phyloP scores from a whole-genome alignment of 2,329 filamentous ascomycete species.

The Kalaharituber pfeilii region DNA sequence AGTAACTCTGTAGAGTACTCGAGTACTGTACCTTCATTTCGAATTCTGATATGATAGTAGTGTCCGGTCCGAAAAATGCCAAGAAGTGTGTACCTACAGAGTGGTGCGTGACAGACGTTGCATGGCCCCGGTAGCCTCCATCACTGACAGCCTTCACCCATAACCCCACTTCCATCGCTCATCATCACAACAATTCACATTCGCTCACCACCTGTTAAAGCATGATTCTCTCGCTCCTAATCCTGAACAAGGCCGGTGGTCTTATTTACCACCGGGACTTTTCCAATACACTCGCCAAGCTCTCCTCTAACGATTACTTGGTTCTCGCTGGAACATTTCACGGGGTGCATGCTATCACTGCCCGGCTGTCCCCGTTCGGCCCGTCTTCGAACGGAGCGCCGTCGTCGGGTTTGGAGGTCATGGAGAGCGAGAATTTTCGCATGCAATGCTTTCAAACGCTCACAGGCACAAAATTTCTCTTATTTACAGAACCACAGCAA shows the following conservation, averaged over 20 bases:
- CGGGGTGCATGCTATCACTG: conserved; percentile 54
- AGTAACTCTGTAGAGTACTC: too few species aligned
- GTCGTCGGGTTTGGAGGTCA: conserved; percentile 68
- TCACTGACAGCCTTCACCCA: too few species aligned
- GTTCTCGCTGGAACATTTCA: conserved; percentile 96
- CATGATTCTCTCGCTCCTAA: conserved; percentile 87
- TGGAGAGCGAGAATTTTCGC: conserved; percentile 87
- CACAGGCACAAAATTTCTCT: conserved; percentile 72
- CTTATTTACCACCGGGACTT: conserved; percentile 94
- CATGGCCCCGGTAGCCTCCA: too few species aligned
- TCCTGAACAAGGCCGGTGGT: conserved; percentile 97
- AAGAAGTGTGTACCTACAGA: too few species aligned
- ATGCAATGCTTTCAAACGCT: conserved; percentile 91
- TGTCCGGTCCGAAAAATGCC: too few species aligned
- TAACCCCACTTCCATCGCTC: too few species aligned
- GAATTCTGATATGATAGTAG: too few species aligned
- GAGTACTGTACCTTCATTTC: too few species aligned
- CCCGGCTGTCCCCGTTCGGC: conserved; percentile 29
- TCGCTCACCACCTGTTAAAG: conserved; percentile 31
- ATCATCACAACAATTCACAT: too few species aligned
- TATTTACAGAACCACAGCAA: conserved; percentile 84
- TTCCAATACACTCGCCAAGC: conserved; percentile 66
- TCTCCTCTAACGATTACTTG: conserved; percentile 89
- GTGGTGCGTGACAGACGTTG: too few species aligned
- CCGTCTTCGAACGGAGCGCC: conserved; percentile 25